These are phyloP conservation scores for Fusarium graminum DNA, from an alignment of 2,329 filamentous ascomycete genomes.

Conservation along the genomic window DNA sequence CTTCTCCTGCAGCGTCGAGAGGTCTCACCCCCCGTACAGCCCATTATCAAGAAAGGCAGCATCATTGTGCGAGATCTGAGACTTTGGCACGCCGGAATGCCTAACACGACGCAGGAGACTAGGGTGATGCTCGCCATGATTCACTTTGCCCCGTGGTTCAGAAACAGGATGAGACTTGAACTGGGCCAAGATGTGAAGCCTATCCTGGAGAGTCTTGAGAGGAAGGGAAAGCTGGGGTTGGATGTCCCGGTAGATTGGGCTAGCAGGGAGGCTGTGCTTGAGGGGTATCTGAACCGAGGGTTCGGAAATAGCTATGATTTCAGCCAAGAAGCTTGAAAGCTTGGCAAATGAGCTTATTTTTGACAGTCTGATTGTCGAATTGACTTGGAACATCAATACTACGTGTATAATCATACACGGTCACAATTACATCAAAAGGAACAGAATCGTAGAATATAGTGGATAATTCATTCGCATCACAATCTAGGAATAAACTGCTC, in stretches of 20 bases:
- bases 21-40: constrained; percentile 62
- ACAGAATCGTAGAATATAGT: not conserved
- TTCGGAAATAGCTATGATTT: constrained; percentile 75
- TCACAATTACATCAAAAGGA: not conserved
- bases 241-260: constrained; percentile 66
- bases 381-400: not conserved
- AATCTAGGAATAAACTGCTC: constrained; percentile 5
- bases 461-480: not conserved
- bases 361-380: not conserved
- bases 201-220: constrained; percentile 60
- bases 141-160: constrained; percentile 69
- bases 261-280: constrained; percentile 56
- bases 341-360: constrained; percentile 33
- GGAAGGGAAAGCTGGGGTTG: constrained; percentile 53
- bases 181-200: constrained; percentile 64
- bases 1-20: constrained; percentile 56
- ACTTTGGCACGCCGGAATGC: constrained; percentile 75
- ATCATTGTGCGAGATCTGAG: constrained; percentile 70
- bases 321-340: constrained; percentile 57
- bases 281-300: constrained; percentile 65
- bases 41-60: constrained; percentile 65
- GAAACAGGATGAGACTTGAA: constrained; percentile 68
- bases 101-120: constrained; percentile 64
- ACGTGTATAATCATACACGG: not conserved
- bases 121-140: constrained; percentile 72